A percentile compares a stretch with the other conserved stretches of the same genome.
Conservation (phyloP, 2,329 filamentous ascomycete species). For the Fusarium fracticaudum region DNA sequence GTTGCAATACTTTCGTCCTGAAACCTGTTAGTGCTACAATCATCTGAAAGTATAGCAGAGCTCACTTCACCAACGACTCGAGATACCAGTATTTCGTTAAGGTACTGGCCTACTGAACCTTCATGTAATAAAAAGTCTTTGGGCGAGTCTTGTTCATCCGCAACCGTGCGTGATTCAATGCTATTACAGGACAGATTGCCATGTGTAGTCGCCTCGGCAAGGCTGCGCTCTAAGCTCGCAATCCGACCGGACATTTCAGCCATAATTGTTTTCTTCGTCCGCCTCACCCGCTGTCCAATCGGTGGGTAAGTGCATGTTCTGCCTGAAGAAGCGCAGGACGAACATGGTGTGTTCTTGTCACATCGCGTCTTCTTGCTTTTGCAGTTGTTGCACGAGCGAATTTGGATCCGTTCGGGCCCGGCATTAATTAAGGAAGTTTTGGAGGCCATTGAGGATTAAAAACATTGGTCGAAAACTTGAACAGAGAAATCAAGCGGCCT, state of each 20-base stretch:
- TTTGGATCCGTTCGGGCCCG: background rate
- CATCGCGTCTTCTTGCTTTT: constrained; percentile 7
- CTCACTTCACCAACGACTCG: background rate
- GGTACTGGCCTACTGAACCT: background rate
- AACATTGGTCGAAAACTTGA: fast-evolving
- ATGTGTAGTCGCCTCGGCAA: background rate
- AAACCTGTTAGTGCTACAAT: fast-evolving
- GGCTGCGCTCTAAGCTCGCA: background rate
- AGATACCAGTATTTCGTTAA: background rate
- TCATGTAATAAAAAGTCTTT: background rate
- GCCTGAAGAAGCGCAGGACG: background rate
- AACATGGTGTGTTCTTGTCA: background rate
- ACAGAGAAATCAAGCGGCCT: background rate
- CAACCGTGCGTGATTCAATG: fast-evolving
- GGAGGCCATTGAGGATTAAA: background rate
- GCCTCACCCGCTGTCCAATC: background rate
- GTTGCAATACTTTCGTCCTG: background rate
- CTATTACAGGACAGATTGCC: background rate
- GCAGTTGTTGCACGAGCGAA: background rate
- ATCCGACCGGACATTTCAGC: background rate
- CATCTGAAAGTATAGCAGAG: fast-evolving
- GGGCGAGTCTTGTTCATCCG: fast-evolving
- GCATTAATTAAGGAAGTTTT: fast-evolving
- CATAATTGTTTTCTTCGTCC: constrained; percentile 7
- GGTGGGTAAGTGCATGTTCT: background rate